Evolutionary conservation across 495 filamentous ascomycete genomes (phyloP), one percentile per base, ranked within the genome.

Genomic region (Astrocystis sublimbata): DNA sequence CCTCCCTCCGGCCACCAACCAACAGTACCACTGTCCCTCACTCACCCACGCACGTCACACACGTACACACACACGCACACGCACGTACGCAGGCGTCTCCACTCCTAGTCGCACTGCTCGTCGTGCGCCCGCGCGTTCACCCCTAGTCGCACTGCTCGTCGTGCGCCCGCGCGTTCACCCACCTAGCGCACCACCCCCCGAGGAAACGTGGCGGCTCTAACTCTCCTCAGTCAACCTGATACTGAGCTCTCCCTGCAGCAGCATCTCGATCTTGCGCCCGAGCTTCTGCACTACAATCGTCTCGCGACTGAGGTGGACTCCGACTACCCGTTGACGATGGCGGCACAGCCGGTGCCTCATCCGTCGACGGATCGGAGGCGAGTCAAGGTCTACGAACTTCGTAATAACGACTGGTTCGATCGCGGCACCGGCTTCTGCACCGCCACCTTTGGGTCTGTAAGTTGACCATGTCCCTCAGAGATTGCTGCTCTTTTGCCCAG

Each of bases 401-500:
- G 89, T 69, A 92, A 96, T 77, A 97, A 94, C 83, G 96, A 98
- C 84, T 98, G 94, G 94, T 97, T 92, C 73, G 94, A 98, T 78
- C 83, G 96, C 62, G 94, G 94, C 53, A 98, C 94, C 19, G 94
- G 94, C 46, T 98, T 97, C 75, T 98, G 94, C 75, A 90, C 83
- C 24, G 92, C 92, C 24, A 84, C 85, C 65, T 85, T 90, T 61
- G 76, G 88, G 51, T 83, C 87, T 74, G 92, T 97, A 85, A 83
- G 91, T 62, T 17, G 1, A 41, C 30, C 31, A 49, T 50, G 42
- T 58, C 40, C 30, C 30, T 56, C 23, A n/a, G n/a, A n/a, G n/a
- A n/a, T n/a, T n/a, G n/a, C n/a, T n/a, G n/a, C n/a, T n/a, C n/a
- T n/a, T n/a, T n/a, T n/a, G n/a, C 21, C 24, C n/a, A 43, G 24